Evolutionary conservation across 2,329 filamentous ascomycete species (phyloP).

Genomic region (Penicillium concentricum): DNA sequence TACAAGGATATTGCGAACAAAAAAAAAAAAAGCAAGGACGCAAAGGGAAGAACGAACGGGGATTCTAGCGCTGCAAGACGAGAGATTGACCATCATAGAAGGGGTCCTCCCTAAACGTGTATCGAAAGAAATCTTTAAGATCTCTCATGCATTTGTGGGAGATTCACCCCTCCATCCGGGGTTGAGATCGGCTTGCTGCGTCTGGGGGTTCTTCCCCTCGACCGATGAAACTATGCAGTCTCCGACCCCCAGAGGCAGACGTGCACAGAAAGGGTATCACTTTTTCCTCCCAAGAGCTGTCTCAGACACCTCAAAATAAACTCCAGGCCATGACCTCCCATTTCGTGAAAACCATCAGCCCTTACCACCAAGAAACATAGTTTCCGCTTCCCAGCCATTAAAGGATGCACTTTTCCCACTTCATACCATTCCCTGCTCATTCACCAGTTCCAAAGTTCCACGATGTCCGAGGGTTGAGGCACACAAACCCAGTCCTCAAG

Average conservation of each 20-base stretch:
- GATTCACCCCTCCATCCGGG: slow-evolving; percentile 22
- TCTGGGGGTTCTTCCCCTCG: slow-evolving; percentile 30
- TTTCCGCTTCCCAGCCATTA: slow-evolving; percentile 27
- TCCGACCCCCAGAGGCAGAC: slow-evolving; percentile 40
- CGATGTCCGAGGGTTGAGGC: slow-evolving; percentile 1
- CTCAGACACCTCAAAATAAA: slow-evolving; percentile 39
- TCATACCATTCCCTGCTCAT: slow-evolving; percentile 10
- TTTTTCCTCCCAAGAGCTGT: slow-evolving; percentile 43
- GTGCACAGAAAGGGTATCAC: slow-evolving; percentile 45
- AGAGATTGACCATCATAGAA: slow-evolving; percentile 20
- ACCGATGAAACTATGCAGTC: slow-evolving; percentile 39
- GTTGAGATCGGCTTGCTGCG: slow-evolving; percentile 27
- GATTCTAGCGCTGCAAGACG: slow-evolving; percentile 37
- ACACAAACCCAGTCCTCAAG: slow-evolving; percentile 6
- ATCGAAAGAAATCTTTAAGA: slow-evolving; percentile 28
- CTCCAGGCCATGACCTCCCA: slow-evolving; percentile 37
- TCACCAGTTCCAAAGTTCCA: background rate
- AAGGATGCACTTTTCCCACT: slow-evolving; percentile 17
- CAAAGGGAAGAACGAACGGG: slow-evolving; percentile 28
- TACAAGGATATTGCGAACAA: slow-evolving; percentile 24
- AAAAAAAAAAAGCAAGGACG: slow-evolving; percentile 20
- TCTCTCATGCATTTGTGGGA: slow-evolving; percentile 32
- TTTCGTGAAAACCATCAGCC: slow-evolving; percentile 34
- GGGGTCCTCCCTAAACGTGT: slow-evolving; percentile 2
- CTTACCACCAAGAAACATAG: slow-evolving; percentile 22